Evolutionary conservation across 768 basidiomycete species (phyloP).

Genomic region (Mycena polygramma): DNA sequence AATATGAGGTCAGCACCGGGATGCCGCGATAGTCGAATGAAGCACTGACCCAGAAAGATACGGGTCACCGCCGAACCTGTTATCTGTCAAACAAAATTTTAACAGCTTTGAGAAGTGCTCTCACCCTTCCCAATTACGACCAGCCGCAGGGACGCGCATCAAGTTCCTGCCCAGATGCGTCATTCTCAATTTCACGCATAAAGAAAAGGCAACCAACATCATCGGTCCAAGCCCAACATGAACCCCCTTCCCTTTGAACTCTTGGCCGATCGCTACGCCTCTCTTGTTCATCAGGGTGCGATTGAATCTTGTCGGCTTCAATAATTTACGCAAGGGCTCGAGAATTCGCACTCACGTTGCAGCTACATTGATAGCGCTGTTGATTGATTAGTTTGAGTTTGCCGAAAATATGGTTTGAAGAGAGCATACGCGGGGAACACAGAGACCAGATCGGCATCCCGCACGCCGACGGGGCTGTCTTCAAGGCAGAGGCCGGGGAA

Average conservation of each 20-base stretch:
- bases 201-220: slow-evolving; percentile 50
- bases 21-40: not conserved
- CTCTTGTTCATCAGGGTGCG: slow-evolving; percentile 68
- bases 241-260: slow-evolving; percentile 73
- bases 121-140: slow-evolving; percentile 67
- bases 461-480: slow-evolving; percentile 66
- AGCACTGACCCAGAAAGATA: slow-evolving; percentile 57
- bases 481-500: slow-evolving; percentile 67
- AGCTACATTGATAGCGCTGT: slow-evolving; percentile 64
- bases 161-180: slow-evolving; percentile 51
- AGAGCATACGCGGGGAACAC: slow-evolving; percentile 62
- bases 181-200: not conserved
- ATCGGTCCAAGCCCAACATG: slow-evolving; percentile 66
- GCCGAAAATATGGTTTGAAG: not conserved
- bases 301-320: slow-evolving; percentile 49
- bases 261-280: slow-evolving; percentile 68
- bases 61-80: slow-evolving; percentile 65
- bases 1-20: not conserved
- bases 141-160: slow-evolving; percentile 59
- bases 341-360: slow-evolving; percentile 47
- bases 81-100: not conserved
- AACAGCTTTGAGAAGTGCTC: slow-evolving; percentile 7
- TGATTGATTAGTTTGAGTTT: slow-evolving; percentile 7
- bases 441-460: slow-evolving; percentile 60
- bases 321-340: not conserved